Evolutionary conservation across 805 yeast species (phyloP).

Genomic region (Maudiozyma serrabonitensis): DNA sequence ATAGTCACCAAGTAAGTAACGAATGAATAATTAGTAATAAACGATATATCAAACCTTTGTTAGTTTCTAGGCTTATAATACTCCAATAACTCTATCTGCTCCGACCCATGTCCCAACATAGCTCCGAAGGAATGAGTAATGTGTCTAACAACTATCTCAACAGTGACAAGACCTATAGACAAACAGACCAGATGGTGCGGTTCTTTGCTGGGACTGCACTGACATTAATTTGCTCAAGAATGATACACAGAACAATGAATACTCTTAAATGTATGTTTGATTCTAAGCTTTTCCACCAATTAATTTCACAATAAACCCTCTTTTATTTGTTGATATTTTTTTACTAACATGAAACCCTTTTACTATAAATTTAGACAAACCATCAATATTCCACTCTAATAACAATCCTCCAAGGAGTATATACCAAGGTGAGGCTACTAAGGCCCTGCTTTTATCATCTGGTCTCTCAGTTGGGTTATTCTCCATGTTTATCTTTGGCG

Average conservation of each 20-base stretch:
- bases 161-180: background rate
- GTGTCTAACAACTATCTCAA: background rate
- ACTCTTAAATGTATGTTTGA: constrained; percentile 49
- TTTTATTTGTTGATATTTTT: too few species aligned
- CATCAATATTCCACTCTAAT: constrained; percentile 72
- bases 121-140: background rate
- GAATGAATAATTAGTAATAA: too few species aligned
- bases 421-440: constrained; percentile 72
- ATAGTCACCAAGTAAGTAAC: too few species aligned
- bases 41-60: too few species aligned
- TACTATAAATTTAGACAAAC: constrained; percentile 36
- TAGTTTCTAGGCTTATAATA: too few species aligned
- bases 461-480: constrained; percentile 61
- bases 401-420: constrained; percentile 52
- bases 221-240: constrained; percentile 60
- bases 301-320: background rate
- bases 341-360: constrained; percentile 1
- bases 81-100: too few species aligned
- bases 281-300: background rate
- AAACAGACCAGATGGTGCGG: constrained; percentile 47
- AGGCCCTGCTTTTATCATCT: constrained; percentile 77
- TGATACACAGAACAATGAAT: constrained; percentile 66
- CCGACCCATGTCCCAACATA: background rate
- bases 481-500: constrained; percentile 63
- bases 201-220: constrained; percentile 66